phyloP scores from a whole-genome alignment of 768 basidiomycete genomes.

The Hericium rajendrae region DNA sequence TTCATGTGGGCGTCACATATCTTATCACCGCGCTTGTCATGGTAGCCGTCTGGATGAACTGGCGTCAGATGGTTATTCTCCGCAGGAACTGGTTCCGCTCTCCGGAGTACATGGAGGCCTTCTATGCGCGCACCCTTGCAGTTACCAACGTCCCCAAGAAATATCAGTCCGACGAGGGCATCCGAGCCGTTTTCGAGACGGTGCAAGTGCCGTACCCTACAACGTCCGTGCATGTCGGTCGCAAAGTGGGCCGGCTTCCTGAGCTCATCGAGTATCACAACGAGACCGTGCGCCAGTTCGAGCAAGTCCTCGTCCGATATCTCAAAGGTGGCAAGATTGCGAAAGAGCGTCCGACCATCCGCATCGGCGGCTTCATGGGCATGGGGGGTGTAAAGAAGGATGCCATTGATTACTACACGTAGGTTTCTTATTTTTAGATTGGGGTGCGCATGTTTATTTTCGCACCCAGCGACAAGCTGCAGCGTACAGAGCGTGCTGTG shows the following conservation, averaged over 20 bases:
- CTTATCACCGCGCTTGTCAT: conserved; percentile 68
- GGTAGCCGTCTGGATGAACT: conserved; percentile 62
- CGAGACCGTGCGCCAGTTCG: conserved; percentile 86
- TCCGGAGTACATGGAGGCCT: conserved; percentile 78
- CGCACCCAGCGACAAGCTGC: conserved; percentile 29
- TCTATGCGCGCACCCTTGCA: conserved; percentile 90
- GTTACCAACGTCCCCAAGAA: conserved; percentile 73
- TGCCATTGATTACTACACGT: conserved; percentile 93
- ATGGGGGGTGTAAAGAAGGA: conserved; percentile 80
- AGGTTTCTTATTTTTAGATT: conserved; percentile 21
- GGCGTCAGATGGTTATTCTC: conserved; percentile 69
- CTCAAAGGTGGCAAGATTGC: conserved; percentile 75
- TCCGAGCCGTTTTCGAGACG: conserved; percentile 64
- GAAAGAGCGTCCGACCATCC: conserved; percentile 72
- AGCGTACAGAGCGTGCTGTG: conserved; percentile 63
- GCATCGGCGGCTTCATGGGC: conserved; percentile 70
- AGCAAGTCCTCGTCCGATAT: conserved; percentile 81
- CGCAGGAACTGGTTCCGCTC: conserved; percentile 85
- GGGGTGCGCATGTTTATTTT: no score
- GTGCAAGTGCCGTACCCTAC: conserved; percentile 79
- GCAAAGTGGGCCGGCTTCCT: conserved; percentile 80
- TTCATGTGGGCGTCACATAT: conserved; percentile 79
- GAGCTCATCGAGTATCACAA: conserved; percentile 90
- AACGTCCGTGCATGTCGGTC: conserved; percentile 82
- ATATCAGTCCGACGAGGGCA: conserved; percentile 76